phyloP scores from a whole-genome alignment of 2,329 filamentous ascomycete genomes.

The Fusarium acutatum region DNA sequence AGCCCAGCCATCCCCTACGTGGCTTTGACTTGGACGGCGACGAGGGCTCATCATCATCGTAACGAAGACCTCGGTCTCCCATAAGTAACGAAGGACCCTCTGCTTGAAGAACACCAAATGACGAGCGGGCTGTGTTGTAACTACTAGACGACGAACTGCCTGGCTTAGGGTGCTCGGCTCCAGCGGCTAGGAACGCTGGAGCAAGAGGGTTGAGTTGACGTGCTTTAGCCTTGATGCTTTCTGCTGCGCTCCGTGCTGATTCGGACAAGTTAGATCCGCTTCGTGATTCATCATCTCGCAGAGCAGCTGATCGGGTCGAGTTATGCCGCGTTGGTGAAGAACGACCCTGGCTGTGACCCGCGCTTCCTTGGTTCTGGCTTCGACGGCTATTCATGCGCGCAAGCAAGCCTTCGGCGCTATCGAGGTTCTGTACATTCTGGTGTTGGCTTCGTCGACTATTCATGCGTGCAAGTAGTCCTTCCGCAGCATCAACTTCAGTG shows the following conservation, averaged over 20 bases:
- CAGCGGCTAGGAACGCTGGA: slow-evolving; percentile 38
- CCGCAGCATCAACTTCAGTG: slow-evolving; percentile 63
- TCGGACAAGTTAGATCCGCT: slow-evolving; percentile 68
- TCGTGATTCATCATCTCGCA: slow-evolving; percentile 58
- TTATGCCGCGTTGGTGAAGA: slow-evolving; percentile 51
- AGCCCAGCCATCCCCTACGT: slow-evolving; percentile 72
- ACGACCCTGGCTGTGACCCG: slow-evolving; percentile 40
- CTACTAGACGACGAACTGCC: slow-evolving; percentile 55
- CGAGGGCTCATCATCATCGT: slow-evolving; percentile 54
- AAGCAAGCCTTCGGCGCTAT: slow-evolving; percentile 62
- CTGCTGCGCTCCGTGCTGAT: slow-evolving; percentile 57
- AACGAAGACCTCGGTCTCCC: slow-evolving; percentile 37
- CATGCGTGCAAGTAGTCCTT: slow-evolving; percentile 59
- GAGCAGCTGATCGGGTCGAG: slow-evolving; percentile 48
- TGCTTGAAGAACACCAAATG: slow-evolving; percentile 60
- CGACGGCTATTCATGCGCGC: slow-evolving; percentile 51
- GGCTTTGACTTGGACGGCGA: slow-evolving; percentile 67
- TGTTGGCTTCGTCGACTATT: slow-evolving; percentile 40
- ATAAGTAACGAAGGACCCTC: slow-evolving; percentile 62
- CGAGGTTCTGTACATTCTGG: slow-evolving; percentile 44
- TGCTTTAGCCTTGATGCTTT: slow-evolving; percentile 49
- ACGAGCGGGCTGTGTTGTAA: slow-evolving; percentile 64
- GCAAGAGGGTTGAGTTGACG: slow-evolving; percentile 47
- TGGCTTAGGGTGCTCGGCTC: slow-evolving; percentile 45
- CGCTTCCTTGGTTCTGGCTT: slow-evolving; percentile 27